Percentiles rank a stretch among this genome's conserved stretches.
Conservation (phyloP, 83 land plant genomes). For the Isoetes engelmannii region DNA sequence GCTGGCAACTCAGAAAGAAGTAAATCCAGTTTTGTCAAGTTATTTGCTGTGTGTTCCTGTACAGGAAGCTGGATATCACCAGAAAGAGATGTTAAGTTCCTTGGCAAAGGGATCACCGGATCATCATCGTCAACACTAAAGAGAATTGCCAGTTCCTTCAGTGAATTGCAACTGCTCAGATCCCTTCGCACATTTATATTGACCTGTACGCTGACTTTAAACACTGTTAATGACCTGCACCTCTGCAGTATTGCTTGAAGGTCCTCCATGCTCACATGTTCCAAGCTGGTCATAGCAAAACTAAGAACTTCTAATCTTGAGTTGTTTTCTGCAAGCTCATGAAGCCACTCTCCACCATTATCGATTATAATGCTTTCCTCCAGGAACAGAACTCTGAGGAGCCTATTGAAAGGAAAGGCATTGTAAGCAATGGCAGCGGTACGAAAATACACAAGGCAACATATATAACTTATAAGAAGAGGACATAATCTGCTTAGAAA, state of each 20-base stretch:
- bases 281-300: conserved; percentile 56
- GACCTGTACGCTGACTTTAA: conserved; percentile 48
- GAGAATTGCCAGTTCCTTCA: conserved; percentile 19
- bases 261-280: conserved; percentile 30
- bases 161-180: conserved; percentile 36
- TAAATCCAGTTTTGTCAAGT: conserved; percentile 61
- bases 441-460: neutral
- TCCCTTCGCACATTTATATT: conserved; percentile 64
- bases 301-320: conserved; percentile 50
- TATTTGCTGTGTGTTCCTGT: conserved; percentile 31
- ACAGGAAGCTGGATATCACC: conserved; percentile 41
- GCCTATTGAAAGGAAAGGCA: conserved; percentile 26
- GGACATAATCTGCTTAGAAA: no score
- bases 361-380: conserved; percentile 63
- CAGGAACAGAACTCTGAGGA: conserved; percentile 45
- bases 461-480: no score
- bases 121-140: conserved; percentile 12
- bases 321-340: conserved; percentile 57
- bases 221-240: conserved; percentile 39
- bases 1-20: conserved; percentile 49
- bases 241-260: conserved; percentile 53
- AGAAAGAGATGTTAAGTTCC: conserved; percentile 39
- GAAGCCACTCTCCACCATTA: conserved; percentile 67
- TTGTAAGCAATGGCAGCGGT: neutral
- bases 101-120: conserved; percentile 31